phyloP scores from a whole-genome alignment of 106 monocot species.

The Platanthera zijinensis region DNA sequence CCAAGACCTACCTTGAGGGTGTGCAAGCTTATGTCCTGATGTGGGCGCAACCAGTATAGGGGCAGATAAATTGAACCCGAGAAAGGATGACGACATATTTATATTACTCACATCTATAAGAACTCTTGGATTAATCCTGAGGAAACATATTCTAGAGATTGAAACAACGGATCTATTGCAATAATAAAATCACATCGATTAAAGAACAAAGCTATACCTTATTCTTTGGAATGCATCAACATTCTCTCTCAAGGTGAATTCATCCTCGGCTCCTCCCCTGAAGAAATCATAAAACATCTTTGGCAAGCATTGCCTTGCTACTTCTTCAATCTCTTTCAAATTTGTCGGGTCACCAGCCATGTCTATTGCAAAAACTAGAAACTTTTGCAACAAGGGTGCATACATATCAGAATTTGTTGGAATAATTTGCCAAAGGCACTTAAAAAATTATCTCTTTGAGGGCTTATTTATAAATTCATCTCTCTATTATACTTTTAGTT shows the following conservation, averaged over 20 bases:
- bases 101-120: slow-evolving; percentile 36
- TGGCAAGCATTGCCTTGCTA: slow-evolving; percentile 53
- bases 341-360: slow-evolving; percentile 58
- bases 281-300: slow-evolving; percentile 77
- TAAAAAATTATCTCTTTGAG: too few relatives aligned
- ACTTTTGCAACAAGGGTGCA: neutral
- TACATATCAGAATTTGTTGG: neutral
- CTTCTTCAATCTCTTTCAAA: slow-evolving; percentile 57
- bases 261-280: slow-evolving; percentile 74
- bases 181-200: neutral
- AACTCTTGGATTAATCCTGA: slow-evolving; percentile 34
- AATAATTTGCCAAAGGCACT: too few relatives aligned
- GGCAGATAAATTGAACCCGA: slow-evolving; percentile 28
- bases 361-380: slow-evolving; percentile 14
- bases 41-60: slow-evolving; percentile 48
- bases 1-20: slow-evolving; percentile 71
- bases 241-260: slow-evolving; percentile 67
- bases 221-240: slow-evolving; percentile 69
- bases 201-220: slow-evolving; percentile 20
- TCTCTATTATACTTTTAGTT: too few relatives aligned
- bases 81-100: slow-evolving; percentile 32
- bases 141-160: neutral
- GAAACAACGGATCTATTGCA: neutral
- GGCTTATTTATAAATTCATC: too few relatives aligned
- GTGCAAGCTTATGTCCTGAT: slow-evolving; percentile 34